A percentile compares a stretch with the other conserved stretches of the same genome.
Conservation (phyloP, 2,329 filamentous ascomycete genomes). For the Tolypocladium tropicale region DNA sequence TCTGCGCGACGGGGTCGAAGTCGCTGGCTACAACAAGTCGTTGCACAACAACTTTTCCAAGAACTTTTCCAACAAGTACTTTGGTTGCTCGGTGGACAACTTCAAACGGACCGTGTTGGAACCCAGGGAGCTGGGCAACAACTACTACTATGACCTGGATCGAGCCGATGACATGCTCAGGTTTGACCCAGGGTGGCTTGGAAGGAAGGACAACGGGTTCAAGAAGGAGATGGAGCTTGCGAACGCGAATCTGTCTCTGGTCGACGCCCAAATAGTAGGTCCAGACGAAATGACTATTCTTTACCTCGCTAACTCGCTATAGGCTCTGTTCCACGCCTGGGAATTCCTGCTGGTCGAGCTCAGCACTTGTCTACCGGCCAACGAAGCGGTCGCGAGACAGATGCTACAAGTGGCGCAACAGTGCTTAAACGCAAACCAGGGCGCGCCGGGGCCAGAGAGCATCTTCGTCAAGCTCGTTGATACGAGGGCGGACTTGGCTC, state of each 20-base stretch:
- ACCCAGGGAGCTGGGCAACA: constrained; percentile 54
- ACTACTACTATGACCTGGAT: constrained; percentile 77
- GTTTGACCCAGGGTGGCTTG: constrained; percentile 70
- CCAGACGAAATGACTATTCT: neutral
- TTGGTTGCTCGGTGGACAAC: constrained; percentile 60
- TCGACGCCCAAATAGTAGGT: constrained; percentile 76
- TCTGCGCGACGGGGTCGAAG: constrained; percentile 63
- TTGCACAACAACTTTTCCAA: constrained; percentile 75
- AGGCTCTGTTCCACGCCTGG: constrained; percentile 81
- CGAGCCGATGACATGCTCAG: constrained; percentile 66
- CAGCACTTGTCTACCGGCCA: constrained; percentile 49
- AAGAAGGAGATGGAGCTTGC: constrained; percentile 73
- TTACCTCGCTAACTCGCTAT: constrained; percentile 9
- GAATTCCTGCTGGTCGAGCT: constrained; percentile 80
- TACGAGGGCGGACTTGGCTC: constrained; percentile 67
- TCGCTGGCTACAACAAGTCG: constrained; percentile 79
- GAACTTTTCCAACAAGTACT: constrained; percentile 74
- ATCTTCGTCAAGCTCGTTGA: constrained; percentile 75
- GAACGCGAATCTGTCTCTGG: constrained; percentile 82
- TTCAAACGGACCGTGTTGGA: constrained; percentile 69
- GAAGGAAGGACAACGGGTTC: constrained; percentile 61
- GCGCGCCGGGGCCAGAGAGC: constrained; percentile 60
- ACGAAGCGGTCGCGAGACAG: constrained; percentile 50
- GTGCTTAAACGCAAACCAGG: constrained; percentile 69
- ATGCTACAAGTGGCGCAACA: constrained; percentile 67